A percentile compares a stretch with the other conserved stretches of the same genome.
phyloP scores from a whole-genome alignment of 768 basidiomycete species.

The Chalciporus sphaerocephalus region DNA sequence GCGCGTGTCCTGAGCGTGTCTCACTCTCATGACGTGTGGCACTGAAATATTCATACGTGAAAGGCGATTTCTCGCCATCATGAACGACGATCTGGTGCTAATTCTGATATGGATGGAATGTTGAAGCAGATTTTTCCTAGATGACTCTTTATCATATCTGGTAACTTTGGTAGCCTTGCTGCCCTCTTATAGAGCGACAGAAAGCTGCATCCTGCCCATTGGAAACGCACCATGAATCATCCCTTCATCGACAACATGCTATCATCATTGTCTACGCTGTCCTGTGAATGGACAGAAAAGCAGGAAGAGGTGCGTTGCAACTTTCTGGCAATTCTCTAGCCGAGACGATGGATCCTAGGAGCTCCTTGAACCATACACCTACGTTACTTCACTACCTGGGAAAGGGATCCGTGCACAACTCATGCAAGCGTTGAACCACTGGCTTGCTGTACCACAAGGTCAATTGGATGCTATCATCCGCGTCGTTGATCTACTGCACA shows the following conservation, averaged over 20 bases:
- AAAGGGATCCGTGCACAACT: slow-evolving; percentile 88
- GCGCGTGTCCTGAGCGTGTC: slow-evolving; percentile 6
- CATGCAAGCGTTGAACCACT: slow-evolving; percentile 87
- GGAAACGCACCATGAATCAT: slow-evolving; percentile 15
- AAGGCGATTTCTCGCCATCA: slow-evolving; percentile 2
- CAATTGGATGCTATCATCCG: slow-evolving; percentile 70
- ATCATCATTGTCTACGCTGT: slow-evolving; percentile 29
- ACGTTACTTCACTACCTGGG: slow-evolving; percentile 78
- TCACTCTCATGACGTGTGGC: slow-evolving; percentile 10
- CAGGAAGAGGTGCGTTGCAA: slow-evolving; percentile 24
- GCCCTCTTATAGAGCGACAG: slow-evolving; percentile 9
- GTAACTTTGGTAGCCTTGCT: slow-evolving; percentile 4
- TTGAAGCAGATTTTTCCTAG: neutral
- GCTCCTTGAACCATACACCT: slow-evolving; percentile 84
- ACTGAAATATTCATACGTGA: slow-evolving; percentile 2
- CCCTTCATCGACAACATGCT: slow-evolving; percentile 40
- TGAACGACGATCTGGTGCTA: neutral
- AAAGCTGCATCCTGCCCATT: neutral
- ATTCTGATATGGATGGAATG: slow-evolving; percentile 4
- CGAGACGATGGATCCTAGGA: slow-evolving; percentile 26
- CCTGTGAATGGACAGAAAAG: slow-evolving; percentile 13
- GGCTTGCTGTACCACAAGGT: slow-evolving; percentile 78
- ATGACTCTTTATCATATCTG: slow-evolving; percentile 5
- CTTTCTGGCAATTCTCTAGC: neutral
- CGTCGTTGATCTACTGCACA: slow-evolving; percentile 89